Base-by-base conservation (phyloP, 495 filamentous ascomycete genomes). In the Bombardia bombarda region DNA sequence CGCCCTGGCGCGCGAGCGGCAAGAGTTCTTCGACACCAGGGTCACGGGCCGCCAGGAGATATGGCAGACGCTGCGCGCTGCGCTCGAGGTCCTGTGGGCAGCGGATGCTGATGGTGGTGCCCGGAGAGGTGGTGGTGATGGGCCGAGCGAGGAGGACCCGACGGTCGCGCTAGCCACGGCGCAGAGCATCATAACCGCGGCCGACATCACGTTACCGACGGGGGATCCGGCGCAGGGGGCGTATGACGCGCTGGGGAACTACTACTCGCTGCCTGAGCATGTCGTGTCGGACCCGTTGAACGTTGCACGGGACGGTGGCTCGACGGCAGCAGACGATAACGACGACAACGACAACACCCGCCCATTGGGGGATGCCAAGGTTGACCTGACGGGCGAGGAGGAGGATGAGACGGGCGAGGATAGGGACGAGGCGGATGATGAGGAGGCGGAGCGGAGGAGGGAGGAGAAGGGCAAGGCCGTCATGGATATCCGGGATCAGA, bases 1-100 rank as follows among this genome's bases (percentile, higher is more conserved):
- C 12, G 51, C 66, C 4, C 38, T 78, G 10, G 60, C 67, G 19
- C 60, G 59, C 17, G 71, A 78, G 47, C 62, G 74, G 26, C 58
- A 61, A 19, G 86, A 86, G 44, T 92, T 88, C 65, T 92, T 87
- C 50, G 84, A 89, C 42, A 97, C 90, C 3, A 67, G 86, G 24
- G 85, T 92, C 3, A 82, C 82, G 4, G 87, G 88, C 8, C 72
- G 77, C 5, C 47, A 72, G 12, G 86, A 94, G 52, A 69, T 90
- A 31, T 97, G 90, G 90, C 74, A 73, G 30, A 83, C 86, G 1
- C 47, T 95, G 9, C 72, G 72, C 21, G 64, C 77, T 0, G 84
- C 81, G 0, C 65, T 84, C 12, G 75, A 84, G 41, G 61, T 85
- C 14, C 52, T 93, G 49, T 80, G 78, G 61, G 57, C 57, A 17